A percentile compares a stretch with the other conserved stretches of the same genome.
These are phyloP conservation scores for Ogataea sp. DNA, from an alignment of 805 yeast species.

Conservation along the genomic window DNA sequence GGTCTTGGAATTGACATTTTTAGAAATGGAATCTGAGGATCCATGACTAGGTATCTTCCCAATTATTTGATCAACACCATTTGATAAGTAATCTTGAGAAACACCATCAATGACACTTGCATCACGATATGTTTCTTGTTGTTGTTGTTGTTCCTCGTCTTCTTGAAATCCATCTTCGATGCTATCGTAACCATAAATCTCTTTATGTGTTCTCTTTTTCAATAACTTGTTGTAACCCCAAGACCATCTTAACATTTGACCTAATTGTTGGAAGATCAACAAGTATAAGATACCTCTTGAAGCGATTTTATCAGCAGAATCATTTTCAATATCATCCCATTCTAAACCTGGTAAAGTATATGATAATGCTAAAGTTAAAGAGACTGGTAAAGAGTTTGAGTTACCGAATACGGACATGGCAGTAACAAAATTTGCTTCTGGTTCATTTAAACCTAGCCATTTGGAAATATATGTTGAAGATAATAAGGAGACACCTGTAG, in stretches of 20 bases:
- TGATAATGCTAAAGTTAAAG: slow-evolving; percentile 72
- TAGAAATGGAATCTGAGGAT: not conserved
- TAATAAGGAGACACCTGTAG: slow-evolving; percentile 66
- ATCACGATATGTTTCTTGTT: too few relatives aligned
- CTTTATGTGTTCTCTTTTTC: slow-evolving; percentile 25
- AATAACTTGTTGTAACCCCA: slow-evolving; percentile 77
- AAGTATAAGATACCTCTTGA: slow-evolving; percentile 71
- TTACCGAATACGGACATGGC: slow-evolving; percentile 98
- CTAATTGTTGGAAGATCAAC: slow-evolving; percentile 73
- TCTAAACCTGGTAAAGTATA: slow-evolving; percentile 67
- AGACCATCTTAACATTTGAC: slow-evolving; percentile 77
- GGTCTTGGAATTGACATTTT: not conserved
- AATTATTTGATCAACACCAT: not conserved
- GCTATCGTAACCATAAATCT: not conserved
- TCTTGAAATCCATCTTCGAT: too few relatives aligned
- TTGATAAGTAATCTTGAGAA: too few relatives aligned
- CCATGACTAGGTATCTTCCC: not conserved
- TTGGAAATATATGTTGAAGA: slow-evolving; percentile 52
- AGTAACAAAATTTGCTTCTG: slow-evolving; percentile 84
- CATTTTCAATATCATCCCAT: slow-evolving; percentile 68
- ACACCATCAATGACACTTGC: not conserved
- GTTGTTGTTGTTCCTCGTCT: too few relatives aligned
- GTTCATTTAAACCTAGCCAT: slow-evolving; percentile 50
- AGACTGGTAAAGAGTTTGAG: slow-evolving; percentile 90
- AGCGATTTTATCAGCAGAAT: slow-evolving; percentile 61